phyloP scores from a whole-genome alignment of 768 basidiomycete genomes.

The Clitopilus hobsonii region DNA sequence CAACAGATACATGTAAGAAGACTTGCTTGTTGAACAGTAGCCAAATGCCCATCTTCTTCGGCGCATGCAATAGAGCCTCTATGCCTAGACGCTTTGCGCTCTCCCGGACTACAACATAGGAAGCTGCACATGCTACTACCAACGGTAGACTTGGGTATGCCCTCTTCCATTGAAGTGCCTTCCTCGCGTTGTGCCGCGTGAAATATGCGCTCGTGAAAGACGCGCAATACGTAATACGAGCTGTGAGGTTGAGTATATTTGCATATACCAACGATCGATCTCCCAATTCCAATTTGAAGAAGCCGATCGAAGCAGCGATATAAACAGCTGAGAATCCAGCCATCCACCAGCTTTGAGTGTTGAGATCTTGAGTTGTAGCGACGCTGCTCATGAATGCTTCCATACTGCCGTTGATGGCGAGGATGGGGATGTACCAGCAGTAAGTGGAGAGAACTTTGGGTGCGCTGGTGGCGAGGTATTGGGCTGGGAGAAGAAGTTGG shows the following conservation, averaged over 20 bases:
- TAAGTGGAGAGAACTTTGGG: constrained; percentile 74
- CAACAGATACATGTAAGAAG: background rate
- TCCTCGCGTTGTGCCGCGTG: constrained; percentile 6
- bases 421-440: constrained; percentile 83
- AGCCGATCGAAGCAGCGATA: constrained; percentile 42
- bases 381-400: constrained; percentile 89
- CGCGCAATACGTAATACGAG: constrained; percentile 58
- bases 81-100: background rate
- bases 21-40: background rate
- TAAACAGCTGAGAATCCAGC: constrained; percentile 69
- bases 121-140: background rate
- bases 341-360: constrained; percentile 73
- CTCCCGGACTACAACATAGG: background rate
- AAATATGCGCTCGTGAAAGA: constrained; percentile 49
- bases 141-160: background rate
- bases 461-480: constrained; percentile 75
- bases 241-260: constrained; percentile 63
- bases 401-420: constrained; percentile 86
- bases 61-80: background rate
- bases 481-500: constrained; percentile 63
- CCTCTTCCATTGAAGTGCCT: background rate
- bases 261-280: constrained; percentile 74
- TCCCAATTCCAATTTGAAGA: constrained; percentile 46
- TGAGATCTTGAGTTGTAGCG: constrained; percentile 63
- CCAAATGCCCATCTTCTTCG: background rate